Evolutionary conservation across 2,329 filamentous ascomycete species (phyloP).

Genomic region (Aureobasidium sp.): DNA sequence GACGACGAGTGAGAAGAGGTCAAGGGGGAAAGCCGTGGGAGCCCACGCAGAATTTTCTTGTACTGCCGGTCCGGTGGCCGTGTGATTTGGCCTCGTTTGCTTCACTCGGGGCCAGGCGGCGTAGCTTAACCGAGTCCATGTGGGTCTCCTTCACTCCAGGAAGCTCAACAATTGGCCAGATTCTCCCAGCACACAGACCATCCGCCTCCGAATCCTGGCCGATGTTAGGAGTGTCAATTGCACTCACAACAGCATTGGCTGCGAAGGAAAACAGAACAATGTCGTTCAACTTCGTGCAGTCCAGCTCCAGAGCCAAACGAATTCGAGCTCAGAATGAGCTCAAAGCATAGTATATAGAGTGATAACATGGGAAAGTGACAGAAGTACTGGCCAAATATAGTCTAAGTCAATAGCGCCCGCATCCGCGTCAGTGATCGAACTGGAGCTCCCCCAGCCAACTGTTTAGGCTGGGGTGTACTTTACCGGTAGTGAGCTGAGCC

Average conservation of each 20-base stretch:
- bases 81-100: slow-evolving; percentile 15
- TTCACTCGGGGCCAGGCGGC: slow-evolving; percentile 7
- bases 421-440: slow-evolving; percentile 13
- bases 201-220: slow-evolving; percentile 13
- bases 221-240: slow-evolving; percentile 12
- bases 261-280: slow-evolving; percentile 3
- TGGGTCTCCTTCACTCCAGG: background rate
- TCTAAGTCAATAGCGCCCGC: slow-evolving; percentile 12
- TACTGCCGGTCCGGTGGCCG: slow-evolving; percentile 15
- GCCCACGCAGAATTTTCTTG: slow-evolving; percentile 16
- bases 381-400: background rate
- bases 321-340: background rate
- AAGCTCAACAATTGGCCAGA: slow-evolving; percentile 13
- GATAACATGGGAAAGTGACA: background rate
- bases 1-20: slow-evolving; percentile 16
- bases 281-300: slow-evolving; percentile 3
- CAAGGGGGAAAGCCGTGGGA: slow-evolving; percentile 16
- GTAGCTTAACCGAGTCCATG: slow-evolving; percentile 14
- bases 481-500: background rate
- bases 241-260: background rate
- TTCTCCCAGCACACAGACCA: slow-evolving; percentile 2
- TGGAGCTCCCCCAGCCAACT: slow-evolving; percentile 15
- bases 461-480: slow-evolving; percentile 8
- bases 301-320: background rate
- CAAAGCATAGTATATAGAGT: background rate